Evolutionary conservation across 1,284 basidiomycete species (phyloP).

Genomic region (Puccinia coronata): DNA sequence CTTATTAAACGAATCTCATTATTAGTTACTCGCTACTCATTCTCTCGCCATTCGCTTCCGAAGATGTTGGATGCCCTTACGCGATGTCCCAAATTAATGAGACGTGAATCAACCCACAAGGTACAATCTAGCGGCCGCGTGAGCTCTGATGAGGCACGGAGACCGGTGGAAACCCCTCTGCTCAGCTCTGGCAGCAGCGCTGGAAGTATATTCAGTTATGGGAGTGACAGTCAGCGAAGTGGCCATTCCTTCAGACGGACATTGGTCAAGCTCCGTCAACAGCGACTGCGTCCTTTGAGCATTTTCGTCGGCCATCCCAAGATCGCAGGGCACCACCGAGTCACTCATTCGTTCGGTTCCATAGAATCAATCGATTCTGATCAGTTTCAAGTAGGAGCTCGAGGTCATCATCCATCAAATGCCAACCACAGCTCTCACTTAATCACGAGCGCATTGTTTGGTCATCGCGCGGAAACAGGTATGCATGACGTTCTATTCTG

Average conservation of each 20-base stretch:
- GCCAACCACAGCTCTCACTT: not conserved
- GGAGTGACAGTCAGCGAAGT: not conserved
- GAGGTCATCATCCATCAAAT: not conserved
- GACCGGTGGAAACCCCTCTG: not conserved
- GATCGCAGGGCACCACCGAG: not conserved
- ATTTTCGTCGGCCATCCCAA: not conserved
- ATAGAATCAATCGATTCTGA: not conserved
- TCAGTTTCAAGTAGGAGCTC: not conserved
- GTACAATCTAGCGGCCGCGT: not conserved
- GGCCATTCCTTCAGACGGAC: not conserved
- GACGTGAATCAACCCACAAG: not conserved
- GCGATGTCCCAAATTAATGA: not conserved
- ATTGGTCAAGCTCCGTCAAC: not conserved
- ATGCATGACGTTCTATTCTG: not conserved
- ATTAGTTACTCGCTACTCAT: no score
- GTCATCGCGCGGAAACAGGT: not conserved
- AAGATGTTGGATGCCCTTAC: not conserved
- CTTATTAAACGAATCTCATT: no score
- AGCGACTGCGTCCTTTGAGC: slow-evolving; percentile 11
- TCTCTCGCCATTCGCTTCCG: not conserved
- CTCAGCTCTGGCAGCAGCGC: not conserved
- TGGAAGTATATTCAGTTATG: not conserved
- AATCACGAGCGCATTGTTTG: not conserved
- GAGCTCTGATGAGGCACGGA: not conserved
- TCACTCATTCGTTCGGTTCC: not conserved